Evolutionary conservation across 164 flowering plant species (phyloP), one percentile per base, ranked within the genome.

Genomic region (Amborella trichopoda): DNA sequence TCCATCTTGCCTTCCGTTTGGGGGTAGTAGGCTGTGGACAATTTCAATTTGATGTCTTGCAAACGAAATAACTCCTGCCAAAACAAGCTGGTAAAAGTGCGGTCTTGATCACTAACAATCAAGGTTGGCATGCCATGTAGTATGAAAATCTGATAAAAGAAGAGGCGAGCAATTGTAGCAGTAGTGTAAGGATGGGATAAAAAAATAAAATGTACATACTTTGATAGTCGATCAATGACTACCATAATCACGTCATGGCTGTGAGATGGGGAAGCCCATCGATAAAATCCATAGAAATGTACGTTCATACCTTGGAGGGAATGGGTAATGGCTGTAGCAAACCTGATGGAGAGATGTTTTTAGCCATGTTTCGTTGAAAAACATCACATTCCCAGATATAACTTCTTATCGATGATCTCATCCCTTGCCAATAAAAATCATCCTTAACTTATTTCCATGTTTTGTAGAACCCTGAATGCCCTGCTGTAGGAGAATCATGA

Each of bases 1-100:
- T 41, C 45, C 23, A 2, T 41, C 23, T 41, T 23, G 12, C 45
- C 45, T 8, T 41, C 45, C 4, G 45, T 17, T 41, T 41, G 45
- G 10, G n/a, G 42, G 18, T 1, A 19, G 18, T 10, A 38, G 12
- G 42, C 6, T 38, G 42, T 38, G 42, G 1, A 19, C 45, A 41
- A 19, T 6, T 20, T 4, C 23, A 41, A 41, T 14, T 22, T 17
- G 6, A 26, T 42, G 19, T 26, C 46, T 22, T 42, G 25, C 23
- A 42, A 19, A 8, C 23, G 46, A 26, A 42, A 42, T 13, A 18
- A 2, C 1, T 13, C 11, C 18, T 22, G 23, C 46, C 3, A 42
- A 2, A 42, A 42, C 25, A 2, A 18, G 46, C 46, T 42, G 24
- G 23, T 18, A 42, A 42, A 42, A 12, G 23, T 12, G 11, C 11